phyloP scores from a whole-genome alignment of 2,329 filamentous ascomycete species.

The Fusarium avenaceum region DNA sequence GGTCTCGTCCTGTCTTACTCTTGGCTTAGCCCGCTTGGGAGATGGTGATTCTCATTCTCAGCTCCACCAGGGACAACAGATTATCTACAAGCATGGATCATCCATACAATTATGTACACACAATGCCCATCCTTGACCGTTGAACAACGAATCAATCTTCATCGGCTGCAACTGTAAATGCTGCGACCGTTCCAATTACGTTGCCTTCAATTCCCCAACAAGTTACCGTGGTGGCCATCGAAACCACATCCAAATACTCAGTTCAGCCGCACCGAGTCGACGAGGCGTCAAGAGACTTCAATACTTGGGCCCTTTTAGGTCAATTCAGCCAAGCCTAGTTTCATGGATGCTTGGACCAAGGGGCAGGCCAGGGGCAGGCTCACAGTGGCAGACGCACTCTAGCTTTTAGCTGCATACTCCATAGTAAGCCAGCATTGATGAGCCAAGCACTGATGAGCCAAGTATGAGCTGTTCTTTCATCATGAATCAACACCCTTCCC shows the following conservation, averaged over 20 bases:
- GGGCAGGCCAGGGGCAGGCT: conserved; percentile 19
- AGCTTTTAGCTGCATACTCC: conserved; percentile 25
- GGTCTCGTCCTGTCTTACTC: conserved; percentile 19
- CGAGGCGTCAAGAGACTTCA: conserved; percentile 32
- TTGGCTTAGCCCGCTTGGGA: neutral
- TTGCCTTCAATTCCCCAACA: neutral
- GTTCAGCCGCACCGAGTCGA: conserved; percentile 31
- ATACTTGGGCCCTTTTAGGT: conserved; percentile 33
- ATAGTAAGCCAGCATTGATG: conserved; percentile 31
- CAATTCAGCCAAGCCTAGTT: conserved; percentile 34
- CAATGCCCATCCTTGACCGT: neutral
- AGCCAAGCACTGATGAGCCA: conserved; percentile 32
- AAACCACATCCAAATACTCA: neutral
- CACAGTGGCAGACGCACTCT: neutral
- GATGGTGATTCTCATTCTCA: conserved; percentile 24
- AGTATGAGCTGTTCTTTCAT: conserved; percentile 31
- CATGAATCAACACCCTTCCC: conserved; percentile 21
- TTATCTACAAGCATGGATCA: conserved; percentile 26
- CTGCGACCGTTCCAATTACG: neutral
- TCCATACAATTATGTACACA: neutral
- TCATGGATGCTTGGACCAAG: conserved; percentile 40
- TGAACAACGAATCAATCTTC: neutral
- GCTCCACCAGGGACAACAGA: conserved; percentile 23
- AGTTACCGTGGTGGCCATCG: conserved; percentile 4
- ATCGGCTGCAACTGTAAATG: neutral